A percentile compares a stretch with the other conserved stretches of the same genome.
Evolutionary conservation across 352 stramenopile species (phyloP).

Genomic region (Pythium aristosporum): DNA sequence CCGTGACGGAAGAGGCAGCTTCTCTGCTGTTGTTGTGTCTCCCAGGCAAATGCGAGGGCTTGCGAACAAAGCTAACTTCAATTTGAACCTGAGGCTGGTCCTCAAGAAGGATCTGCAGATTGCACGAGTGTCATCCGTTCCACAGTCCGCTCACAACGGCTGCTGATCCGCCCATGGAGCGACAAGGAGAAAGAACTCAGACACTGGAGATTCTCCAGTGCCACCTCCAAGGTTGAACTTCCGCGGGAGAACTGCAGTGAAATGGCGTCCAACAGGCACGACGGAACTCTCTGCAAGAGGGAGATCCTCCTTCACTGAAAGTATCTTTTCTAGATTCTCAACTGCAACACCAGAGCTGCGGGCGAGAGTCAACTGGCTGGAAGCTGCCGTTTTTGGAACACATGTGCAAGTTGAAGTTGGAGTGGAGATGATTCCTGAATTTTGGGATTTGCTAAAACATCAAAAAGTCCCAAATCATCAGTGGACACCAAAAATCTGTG

Average conservation of each 20-base stretch:
- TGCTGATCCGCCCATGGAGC: too few species aligned
- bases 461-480: not conserved
- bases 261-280: too few species aligned
- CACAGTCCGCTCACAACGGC: not conserved
- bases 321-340: too few species aligned
- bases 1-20: too few species aligned
- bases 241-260: too few species aligned
- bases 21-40: too few species aligned
- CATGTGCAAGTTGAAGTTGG: constrained; percentile 15
- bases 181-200: too few species aligned
- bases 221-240: not conserved
- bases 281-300: too few species aligned
- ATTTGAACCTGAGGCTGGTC: constrained; percentile 25
- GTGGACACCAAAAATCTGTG: constrained; percentile 17
- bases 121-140: constrained; percentile 1
- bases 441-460: not conserved
- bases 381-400: not conserved
- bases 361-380: not conserved
- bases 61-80: constrained; percentile 11
- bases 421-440: not conserved
- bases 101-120: not conserved
- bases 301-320: too few species aligned
- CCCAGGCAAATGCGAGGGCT: too few species aligned
- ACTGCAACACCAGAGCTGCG: too few species aligned
- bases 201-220: too few species aligned